Conservation (phyloP, 75 land plant species). For the Isoetes taiwanensis region DNA sequence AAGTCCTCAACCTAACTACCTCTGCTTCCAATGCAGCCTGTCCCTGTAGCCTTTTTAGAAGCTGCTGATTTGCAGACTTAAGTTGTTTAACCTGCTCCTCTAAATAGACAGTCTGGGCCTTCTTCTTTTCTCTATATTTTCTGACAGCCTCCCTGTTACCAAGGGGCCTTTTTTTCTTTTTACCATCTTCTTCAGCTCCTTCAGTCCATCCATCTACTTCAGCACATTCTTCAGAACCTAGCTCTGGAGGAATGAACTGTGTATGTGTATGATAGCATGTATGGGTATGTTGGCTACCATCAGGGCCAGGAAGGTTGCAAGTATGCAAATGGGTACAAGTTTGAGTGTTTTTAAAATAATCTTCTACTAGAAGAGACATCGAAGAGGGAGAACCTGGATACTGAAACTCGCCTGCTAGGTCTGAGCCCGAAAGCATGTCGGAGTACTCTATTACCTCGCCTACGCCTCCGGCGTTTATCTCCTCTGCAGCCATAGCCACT, state of each 20-base stretch:
- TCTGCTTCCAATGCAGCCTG: constrained; percentile 58
- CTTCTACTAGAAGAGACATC: too few relatives aligned
- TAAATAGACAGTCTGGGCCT: constrained; percentile 64
- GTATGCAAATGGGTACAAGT: constrained; percentile 89
- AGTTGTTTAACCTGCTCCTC: constrained; percentile 69
- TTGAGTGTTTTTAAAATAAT: constrained; percentile 45
- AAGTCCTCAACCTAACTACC: constrained; percentile 33
- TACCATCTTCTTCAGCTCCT: too few relatives aligned
- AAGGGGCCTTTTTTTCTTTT: constrained; percentile 39
- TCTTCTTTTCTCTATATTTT: constrained; percentile 95
- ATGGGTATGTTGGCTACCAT: constrained; percentile 72
- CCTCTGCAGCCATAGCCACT: too few relatives aligned
- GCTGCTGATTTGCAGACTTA: constrained; percentile 50
- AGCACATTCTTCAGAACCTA: too few relatives aligned
- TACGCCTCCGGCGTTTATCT: too few relatives aligned
- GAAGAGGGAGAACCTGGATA: too few relatives aligned
- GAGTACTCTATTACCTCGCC: too few relatives aligned
- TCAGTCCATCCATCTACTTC: constrained; percentile 23
- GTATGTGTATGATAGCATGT: constrained; percentile 83
- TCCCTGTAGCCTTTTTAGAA: constrained; percentile 44
- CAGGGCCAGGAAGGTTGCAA: constrained; percentile 50
- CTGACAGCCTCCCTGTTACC: constrained; percentile 84
- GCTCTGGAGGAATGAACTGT: constrained; percentile 28
- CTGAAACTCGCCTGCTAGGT: too few relatives aligned
- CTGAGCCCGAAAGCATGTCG: too few relatives aligned